Evolutionary conservation across 495 filamentous ascomycete species (phyloP).

Genomic region (Talaromyces ruber): DNA sequence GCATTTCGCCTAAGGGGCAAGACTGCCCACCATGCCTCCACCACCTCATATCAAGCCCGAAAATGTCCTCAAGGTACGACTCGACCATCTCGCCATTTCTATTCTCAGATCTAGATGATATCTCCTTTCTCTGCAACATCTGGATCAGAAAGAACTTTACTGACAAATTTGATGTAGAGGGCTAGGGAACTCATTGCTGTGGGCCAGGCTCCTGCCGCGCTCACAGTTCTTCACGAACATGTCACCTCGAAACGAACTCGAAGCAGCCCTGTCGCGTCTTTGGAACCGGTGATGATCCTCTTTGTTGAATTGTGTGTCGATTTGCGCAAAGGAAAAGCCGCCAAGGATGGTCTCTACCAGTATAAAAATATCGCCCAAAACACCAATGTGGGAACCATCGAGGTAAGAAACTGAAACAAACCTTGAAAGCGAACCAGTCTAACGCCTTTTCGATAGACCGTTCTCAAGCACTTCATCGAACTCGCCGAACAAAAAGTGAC

Average conservation of each 20-base stretch:
- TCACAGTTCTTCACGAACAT: slow-evolving; percentile 96
- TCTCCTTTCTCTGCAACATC: not conserved
- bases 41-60: slow-evolving; percentile 94
- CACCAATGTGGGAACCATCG: slow-evolving; percentile 96
- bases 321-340: slow-evolving; percentile 91
- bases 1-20: slow-evolving; percentile 18
- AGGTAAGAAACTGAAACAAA: slow-evolving; percentile 43
- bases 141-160: not conserved
- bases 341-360: slow-evolving; percentile 97
- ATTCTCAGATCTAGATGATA: not conserved
- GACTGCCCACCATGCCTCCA: slow-evolving; percentile 72
- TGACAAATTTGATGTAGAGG: slow-evolving; percentile 40
- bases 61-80: slow-evolving; percentile 85
- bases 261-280: slow-evolving; percentile 90
- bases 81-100: not conserved
- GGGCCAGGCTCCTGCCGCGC: slow-evolving; percentile 81
- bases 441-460: slow-evolving; percentile 45
- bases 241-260: slow-evolving; percentile 94
- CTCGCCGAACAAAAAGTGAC: slow-evolving; percentile 94
- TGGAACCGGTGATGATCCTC: slow-evolving; percentile 97
- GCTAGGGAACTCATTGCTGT: slow-evolving; percentile 98
- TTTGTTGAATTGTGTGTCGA: slow-evolving; percentile 96
- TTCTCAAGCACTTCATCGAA: slow-evolving; percentile 95
- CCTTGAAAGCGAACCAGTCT: slow-evolving; percentile 1
- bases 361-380: slow-evolving; percentile 99